A percentile compares a stretch with the other conserved stretches of the same genome.
phyloP scores from a whole-genome alignment of 75 land plant genomes.

The Selaginella tamariscina region DNA sequence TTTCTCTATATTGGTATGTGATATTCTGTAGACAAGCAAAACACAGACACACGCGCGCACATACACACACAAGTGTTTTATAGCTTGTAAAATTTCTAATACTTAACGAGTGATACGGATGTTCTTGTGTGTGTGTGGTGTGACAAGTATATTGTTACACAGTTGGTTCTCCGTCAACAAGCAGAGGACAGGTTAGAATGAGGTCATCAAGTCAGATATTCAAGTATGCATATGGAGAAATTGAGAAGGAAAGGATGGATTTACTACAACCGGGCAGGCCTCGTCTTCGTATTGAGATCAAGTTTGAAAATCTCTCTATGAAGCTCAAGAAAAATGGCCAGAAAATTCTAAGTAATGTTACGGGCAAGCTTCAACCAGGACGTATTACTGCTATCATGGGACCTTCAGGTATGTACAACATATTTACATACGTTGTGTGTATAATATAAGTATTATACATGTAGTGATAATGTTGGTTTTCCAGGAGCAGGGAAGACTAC shows the following conservation, averaged over 20 bases:
- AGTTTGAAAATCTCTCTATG: not conserved
- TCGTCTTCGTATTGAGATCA: not conserved
- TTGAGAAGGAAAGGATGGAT: not conserved
- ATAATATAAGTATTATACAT: too few relatives aligned
- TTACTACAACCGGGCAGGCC: not conserved
- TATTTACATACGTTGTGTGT: too few relatives aligned
- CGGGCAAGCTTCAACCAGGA: not conserved
- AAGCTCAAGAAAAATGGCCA: slow-evolving; percentile 4
- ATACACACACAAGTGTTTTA: not conserved
- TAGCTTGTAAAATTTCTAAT: not conserved
- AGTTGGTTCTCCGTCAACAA: not conserved
- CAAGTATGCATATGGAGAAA: not conserved
- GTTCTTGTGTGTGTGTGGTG: too few relatives aligned
- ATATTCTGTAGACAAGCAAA: too few relatives aligned
- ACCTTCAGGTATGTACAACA: too few relatives aligned
- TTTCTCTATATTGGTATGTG: too few relatives aligned
- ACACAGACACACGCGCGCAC: too few relatives aligned
- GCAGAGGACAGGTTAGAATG: not conserved
- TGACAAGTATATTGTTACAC: too few relatives aligned
- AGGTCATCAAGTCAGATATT: slow-evolving; percentile 2
- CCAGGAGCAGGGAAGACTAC: slow-evolving; percentile 11
- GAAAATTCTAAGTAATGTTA: not conserved
- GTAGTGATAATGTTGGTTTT: too few relatives aligned
- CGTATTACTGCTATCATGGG: slow-evolving; percentile 7
- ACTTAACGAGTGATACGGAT: not conserved